phyloP scores from a whole-genome alignment of 805 yeast species.

The Saccharomycopsis sp. region DNA sequence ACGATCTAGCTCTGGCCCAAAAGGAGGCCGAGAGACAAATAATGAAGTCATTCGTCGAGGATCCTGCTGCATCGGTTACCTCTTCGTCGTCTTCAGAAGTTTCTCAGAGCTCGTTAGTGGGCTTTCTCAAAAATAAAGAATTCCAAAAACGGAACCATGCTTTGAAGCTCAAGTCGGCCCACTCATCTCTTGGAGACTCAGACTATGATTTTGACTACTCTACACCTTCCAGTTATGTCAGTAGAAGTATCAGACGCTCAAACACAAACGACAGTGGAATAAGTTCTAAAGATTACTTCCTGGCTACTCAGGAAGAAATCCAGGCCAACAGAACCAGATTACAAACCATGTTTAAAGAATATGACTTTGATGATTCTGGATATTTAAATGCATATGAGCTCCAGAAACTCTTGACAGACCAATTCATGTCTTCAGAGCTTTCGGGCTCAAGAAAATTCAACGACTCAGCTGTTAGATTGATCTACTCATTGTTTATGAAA shows the following conservation, averaged over 20 bases:
- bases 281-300: background rate
- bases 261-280: background rate
- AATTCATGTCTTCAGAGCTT: background rate
- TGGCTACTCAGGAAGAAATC: background rate
- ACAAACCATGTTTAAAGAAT: background rate
- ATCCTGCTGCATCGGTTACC: background rate
- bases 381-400: constrained; percentile 4
- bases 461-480: constrained; percentile 7
- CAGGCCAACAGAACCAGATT: background rate
- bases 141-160: background rate
- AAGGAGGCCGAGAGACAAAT: background rate
- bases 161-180: background rate
- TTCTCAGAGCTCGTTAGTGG: background rate
- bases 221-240: background rate
- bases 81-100: background rate
- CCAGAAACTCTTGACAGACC: constrained; percentile 6
- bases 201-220: constrained; percentile 1
- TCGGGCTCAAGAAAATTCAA: background rate
- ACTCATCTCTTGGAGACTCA: background rate
- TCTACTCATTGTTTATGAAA: constrained; percentile 7
- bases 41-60: background rate
- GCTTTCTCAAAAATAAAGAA: background rate
- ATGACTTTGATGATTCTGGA: constrained; percentile 2
- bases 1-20: background rate
- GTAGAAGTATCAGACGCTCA: background rate